Evolutionary conservation across 257 asterid genomes (phyloP), one percentile per base, ranked within the genome.

Genomic region (Eucommia ulmoides): DNA sequence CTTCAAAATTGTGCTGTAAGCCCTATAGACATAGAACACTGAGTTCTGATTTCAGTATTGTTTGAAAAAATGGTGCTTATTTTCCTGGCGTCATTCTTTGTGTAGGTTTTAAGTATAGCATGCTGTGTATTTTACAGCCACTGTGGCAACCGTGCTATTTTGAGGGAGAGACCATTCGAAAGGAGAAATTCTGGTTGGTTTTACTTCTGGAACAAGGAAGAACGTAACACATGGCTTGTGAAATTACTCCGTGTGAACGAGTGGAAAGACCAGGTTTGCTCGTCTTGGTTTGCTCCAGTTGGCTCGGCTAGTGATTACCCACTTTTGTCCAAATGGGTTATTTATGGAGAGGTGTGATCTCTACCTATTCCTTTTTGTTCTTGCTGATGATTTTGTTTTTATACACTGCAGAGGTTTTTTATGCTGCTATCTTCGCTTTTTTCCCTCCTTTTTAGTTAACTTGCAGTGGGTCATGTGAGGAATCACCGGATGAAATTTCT

Each of bases 121-220:
- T 91, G 98, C 83, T 86, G 96, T 79, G 88, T 86, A 68, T 86
- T 91, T 77, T 91, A 91, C 79, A 91, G 96, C 79, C 98, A 91
- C 69, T 91, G 98, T 79, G 98, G 98, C 50, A 91, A 91, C 73
- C 91, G 75, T 50, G 91, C 95, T 53, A 75, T 80, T 59, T 65
- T 71, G 67, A 82, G 78, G 71, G 78, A 68, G 59, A 85, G 72
- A 58, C 62, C 88, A 25, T 66, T 75, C 51, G 96, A 81, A 17
- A 71, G 82, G 75, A 75, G 59, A 69, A 57, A 47, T 60, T 82
- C 87, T 45, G 79, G 79, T 46, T 91, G 95, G 98, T 78, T 79
- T 51, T 53, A 81, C 0, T 41, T 68, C 50, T 91, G 87, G 96
- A 91, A 81, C 25, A 89, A 85, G 75, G 86, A 78, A 61, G 89